These are phyloP conservation scores for Aspergillus sp. DNA, from an alignment of 2,329 filamentous ascomycete genomes.

Conservation along the genomic window DNA sequence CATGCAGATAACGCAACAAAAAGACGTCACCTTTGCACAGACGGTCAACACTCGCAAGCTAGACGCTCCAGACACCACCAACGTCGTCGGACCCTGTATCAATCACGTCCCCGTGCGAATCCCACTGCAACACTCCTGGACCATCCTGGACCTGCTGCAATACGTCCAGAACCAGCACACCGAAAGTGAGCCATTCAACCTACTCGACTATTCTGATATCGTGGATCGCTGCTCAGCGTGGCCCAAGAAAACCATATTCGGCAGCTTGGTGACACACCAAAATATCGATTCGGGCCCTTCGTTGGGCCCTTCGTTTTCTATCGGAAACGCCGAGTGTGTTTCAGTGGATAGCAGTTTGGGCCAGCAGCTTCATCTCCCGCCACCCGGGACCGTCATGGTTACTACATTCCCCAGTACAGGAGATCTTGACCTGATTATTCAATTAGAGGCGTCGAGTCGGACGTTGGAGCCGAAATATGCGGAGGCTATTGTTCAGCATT, in stretches of 20 bases:
- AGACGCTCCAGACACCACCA: constrained; percentile 41
- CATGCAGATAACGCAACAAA: constrained; percentile 37
- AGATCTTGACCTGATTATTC: too few relatives aligned
- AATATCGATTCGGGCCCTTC: neutral
- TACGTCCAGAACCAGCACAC: constrained; percentile 43
- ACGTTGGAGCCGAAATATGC: neutral
- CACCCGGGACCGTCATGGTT: too few relatives aligned
- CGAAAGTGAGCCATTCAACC: neutral
- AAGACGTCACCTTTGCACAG: constrained; percentile 52
- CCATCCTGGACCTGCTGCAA: constrained; percentile 38
- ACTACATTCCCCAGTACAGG: too few relatives aligned
- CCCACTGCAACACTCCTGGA: constrained; percentile 39
- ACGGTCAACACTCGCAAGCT: constrained; percentile 52
- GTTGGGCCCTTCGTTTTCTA: too few relatives aligned
- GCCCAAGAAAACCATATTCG: neutral
- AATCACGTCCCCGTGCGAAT: constrained; percentile 54
- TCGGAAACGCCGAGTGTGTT: too few relatives aligned
- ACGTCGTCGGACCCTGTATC: constrained; percentile 52
- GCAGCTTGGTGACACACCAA: neutral
- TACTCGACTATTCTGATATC: neutral
- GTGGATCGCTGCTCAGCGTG: neutral
- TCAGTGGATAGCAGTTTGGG: too few relatives aligned
- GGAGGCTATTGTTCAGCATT: neutral
- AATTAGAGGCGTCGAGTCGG: neutral
- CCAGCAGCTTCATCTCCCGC: too few relatives aligned